Base-by-base conservation (phyloP, 345 rosid species). In the Arabis alpina region DNA sequence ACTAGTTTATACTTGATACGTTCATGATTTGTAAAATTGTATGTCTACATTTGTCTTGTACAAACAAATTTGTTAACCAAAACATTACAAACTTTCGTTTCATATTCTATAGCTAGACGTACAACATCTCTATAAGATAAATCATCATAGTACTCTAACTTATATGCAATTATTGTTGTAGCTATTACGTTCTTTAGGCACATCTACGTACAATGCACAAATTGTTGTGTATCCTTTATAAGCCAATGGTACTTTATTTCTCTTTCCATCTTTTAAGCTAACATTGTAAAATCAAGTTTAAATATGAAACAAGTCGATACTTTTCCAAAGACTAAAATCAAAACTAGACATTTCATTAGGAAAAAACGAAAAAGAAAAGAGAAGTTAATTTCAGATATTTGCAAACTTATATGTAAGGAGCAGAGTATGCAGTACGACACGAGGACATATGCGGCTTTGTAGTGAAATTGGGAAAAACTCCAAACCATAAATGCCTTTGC, bases 391-490 rank as follows among this genome's bases (percentile, higher is more conserved):
- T 52, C 54, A 74, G 77, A 74, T 58, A 59, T n/a, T 51, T 73
- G 61, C 61, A 58, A 65, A 73, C 40, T 65, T 66, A 53, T 66
- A 74, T 66, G 77, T 58, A 66, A 66, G 72, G 67, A 74, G 52
- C 67, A 74, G 72, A 66, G 67, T 58, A 59, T 50, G 55, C 77
- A 73, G 77, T 73, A 66, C 72, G 54, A 73, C 52, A 73, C 40
- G 66, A 73, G 77, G 51, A 66, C 72, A 66, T 32, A 58, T 73
- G 77, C 77, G 72, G 61, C 12, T 73, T 66, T 66, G 72, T 74
- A 32, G 67, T 74, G 53, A 66, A 74, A 74, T 51, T 66, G 16
- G 77, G 77, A 58, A 74, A 74, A 74, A 74, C 67, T 74, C 77
- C 72, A 74, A 74, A 66, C 67, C 61, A 58, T 74, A 66, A 74